Conservation (phyloP, 73 alveolate genomes). For the Paramecium octaurelia region DNA sequence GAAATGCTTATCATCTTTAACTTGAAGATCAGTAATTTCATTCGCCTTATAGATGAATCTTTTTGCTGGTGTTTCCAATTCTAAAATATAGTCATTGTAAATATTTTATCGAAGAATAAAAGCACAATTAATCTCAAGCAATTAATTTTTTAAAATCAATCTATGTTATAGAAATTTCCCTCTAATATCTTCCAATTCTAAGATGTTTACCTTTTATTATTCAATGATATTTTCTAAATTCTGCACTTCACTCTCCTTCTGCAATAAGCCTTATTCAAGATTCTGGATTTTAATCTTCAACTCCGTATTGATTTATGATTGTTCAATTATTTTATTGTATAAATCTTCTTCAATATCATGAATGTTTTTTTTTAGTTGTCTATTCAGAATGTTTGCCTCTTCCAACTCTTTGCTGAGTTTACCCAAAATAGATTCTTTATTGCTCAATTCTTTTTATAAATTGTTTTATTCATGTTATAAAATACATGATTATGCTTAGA, state of each 20-base stretch:
- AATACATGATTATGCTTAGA: not conserved
- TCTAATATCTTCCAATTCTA: not conserved
- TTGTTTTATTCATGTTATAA: not conserved
- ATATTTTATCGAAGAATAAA: slow-evolving; percentile 14
- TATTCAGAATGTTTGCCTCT: not conserved
- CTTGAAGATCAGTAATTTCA: slow-evolving; percentile 4
- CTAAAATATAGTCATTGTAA: not conserved
- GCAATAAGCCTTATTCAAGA: not conserved
- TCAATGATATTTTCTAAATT: not conserved
- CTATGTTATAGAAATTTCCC: not conserved
- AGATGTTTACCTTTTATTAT: not conserved
- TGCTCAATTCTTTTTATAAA: not conserved
- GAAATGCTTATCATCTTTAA: slow-evolving; percentile 6
- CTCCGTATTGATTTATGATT: not conserved
- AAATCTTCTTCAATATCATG: slow-evolving; percentile 41
- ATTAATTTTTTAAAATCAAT: not conserved
- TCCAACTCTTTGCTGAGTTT: not conserved
- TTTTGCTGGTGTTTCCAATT: not conserved
- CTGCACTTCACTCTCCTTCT: not conserved
- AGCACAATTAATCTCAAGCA: not conserved
- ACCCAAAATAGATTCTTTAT: not conserved
- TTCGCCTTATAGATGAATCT: not conserved
- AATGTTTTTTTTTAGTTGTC: not conserved
- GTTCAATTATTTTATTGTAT: not conserved
- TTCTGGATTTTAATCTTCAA: not conserved